A percentile compares a stretch with the other conserved stretches of the same genome.
Evolutionary conservation across 2,329 filamentous ascomycete species (phyloP).

Genomic region (Neospermospora avenae): DNA sequence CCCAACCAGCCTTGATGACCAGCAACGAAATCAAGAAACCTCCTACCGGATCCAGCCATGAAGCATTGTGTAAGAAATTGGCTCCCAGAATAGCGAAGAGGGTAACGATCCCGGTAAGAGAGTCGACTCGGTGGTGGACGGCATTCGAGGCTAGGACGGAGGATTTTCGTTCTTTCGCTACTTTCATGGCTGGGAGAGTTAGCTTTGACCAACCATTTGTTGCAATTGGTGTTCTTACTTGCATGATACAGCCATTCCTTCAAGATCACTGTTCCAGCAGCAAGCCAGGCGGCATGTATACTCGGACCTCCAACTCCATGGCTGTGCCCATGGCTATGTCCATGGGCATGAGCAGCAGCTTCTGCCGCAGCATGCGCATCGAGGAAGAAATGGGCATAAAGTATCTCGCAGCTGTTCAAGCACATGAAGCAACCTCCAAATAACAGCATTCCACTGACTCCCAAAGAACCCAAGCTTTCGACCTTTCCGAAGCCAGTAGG

Average conservation of each 20-base stretch:
- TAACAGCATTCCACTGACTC: conserved; percentile 87
- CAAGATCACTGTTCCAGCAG: conserved; percentile 80
- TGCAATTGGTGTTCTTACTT: conserved; percentile 59
- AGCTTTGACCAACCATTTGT: conserved; percentile 3
- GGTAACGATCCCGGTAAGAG: conserved; percentile 90
- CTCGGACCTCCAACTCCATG: conserved; percentile 59
- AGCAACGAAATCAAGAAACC: conserved; percentile 89
- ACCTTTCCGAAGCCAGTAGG: conserved; percentile 94
- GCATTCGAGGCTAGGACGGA: conserved; percentile 95
- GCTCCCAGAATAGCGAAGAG: conserved; percentile 85
- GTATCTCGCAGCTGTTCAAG: conserved; percentile 65
- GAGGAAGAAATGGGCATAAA: conserved; percentile 71
- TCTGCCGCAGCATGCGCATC: conserved; percentile 55
- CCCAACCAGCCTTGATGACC: conserved; percentile 85
- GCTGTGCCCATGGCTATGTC: conserved; percentile 60
- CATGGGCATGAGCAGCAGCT: conserved; percentile 53
- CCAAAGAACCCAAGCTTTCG: conserved; percentile 91
- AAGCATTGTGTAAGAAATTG: conserved; percentile 78
- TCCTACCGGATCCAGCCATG: conserved; percentile 92
- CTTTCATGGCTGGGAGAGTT: conserved; percentile 75
- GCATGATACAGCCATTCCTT: conserved; percentile 98
- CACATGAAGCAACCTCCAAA: conserved; percentile 92
- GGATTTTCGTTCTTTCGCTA: conserved; percentile 89
- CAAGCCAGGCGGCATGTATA: conserved; percentile 92
- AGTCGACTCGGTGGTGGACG: conserved; percentile 94